These are phyloP conservation scores for Cryptococcus sp. DNA, from an alignment of 1,284 basidiomycete genomes.

Conservation along the genomic window DNA sequence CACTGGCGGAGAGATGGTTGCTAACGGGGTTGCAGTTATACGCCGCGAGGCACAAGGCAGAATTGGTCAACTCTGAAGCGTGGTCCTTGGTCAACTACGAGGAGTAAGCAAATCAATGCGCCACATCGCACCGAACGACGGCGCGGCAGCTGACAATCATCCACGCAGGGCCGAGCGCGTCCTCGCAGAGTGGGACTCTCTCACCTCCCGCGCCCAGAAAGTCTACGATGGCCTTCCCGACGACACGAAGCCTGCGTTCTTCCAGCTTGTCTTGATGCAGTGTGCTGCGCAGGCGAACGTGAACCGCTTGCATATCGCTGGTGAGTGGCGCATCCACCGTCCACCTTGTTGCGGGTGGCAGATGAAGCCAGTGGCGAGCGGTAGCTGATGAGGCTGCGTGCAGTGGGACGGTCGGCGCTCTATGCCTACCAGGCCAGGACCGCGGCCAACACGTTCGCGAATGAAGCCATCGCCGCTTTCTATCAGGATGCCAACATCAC, in stretches of 20 bases:
- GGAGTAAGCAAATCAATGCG: constrained; percentile 56
- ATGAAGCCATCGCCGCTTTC: constrained; percentile 55
- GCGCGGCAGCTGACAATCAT: constrained; percentile 5
- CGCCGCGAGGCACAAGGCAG: constrained; percentile 56
- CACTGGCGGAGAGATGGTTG: not conserved
- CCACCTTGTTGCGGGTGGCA: constrained; percentile 43
- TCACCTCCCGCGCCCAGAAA: constrained; percentile 56
- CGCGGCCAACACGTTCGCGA: constrained; percentile 61
- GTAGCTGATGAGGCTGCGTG: constrained; percentile 20
- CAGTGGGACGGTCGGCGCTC: constrained; percentile 56
- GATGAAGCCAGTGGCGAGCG: constrained; percentile 37
- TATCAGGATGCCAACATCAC: constrained; percentile 33
- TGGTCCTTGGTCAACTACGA: constrained; percentile 65
- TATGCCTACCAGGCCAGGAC: constrained; percentile 62
- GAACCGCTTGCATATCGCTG: constrained; percentile 59
- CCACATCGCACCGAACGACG: constrained; percentile 3
- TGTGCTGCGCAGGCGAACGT: constrained; percentile 54
- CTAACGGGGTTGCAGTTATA: constrained; percentile 9
- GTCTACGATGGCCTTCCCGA: constrained; percentile 59
- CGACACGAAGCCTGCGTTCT: constrained; percentile 58
- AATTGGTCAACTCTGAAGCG: constrained; percentile 62
- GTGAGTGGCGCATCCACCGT: constrained; percentile 52
- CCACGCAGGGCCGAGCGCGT: constrained; percentile 58
- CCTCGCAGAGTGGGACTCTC: constrained; percentile 52
- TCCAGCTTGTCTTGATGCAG: constrained; percentile 65